Base-by-base conservation (phyloP, 2,329 filamentous ascomycete genomes). In the Drechmeria coniospora region DNA sequence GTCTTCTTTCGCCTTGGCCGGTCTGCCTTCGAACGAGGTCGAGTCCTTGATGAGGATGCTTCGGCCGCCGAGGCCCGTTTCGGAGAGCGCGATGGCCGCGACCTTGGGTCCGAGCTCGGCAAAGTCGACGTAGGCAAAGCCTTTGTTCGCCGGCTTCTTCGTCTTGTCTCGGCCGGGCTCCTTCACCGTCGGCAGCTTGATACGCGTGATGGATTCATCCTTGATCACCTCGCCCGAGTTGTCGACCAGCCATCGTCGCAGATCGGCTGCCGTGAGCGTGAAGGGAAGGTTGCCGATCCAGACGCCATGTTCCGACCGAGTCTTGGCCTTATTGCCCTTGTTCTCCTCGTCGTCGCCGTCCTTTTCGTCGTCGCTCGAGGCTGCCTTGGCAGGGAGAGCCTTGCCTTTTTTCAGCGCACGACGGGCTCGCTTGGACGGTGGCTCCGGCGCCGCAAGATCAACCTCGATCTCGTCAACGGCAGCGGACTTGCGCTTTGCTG, bases 261-360 rank as follows among this genome's bases (percentile, higher is more conserved):
- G 59, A 36, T 83, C 74, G 9, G 70, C 60, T 33, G 78, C 74
- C 24, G 79, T 90, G 22, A 78, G 63, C 25, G 69, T 72, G 62
- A 87, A 98, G n/a, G 79, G 72, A 36, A 98, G 57, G 54, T 98
- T 98, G 43, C 92, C 90, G 42, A 98, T 81, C 90, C 90, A 98
- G 39, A 98, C 72, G 36, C 84, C 82, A 52, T 83, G 74, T 12
- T 80, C 74, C 8, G 83, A 90, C 33, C 82, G 76, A 40, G 62
- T 57, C 38, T 66, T 61, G 29, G 65, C 43, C 36, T 52, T 50
- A 35, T 50, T 51, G 16, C 56, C 52, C 33, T 55, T 56, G 31
- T 54, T 46, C 21, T 55, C 49, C 5, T 43, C 43, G 23, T 54
- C 53, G 21, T 40, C 43, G 29, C 45, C 43, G 35, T 43, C 47